Evolutionary conservation across 805 yeast genomes (phyloP).

Genomic region (Ogataea nitratoaversa): DNA sequence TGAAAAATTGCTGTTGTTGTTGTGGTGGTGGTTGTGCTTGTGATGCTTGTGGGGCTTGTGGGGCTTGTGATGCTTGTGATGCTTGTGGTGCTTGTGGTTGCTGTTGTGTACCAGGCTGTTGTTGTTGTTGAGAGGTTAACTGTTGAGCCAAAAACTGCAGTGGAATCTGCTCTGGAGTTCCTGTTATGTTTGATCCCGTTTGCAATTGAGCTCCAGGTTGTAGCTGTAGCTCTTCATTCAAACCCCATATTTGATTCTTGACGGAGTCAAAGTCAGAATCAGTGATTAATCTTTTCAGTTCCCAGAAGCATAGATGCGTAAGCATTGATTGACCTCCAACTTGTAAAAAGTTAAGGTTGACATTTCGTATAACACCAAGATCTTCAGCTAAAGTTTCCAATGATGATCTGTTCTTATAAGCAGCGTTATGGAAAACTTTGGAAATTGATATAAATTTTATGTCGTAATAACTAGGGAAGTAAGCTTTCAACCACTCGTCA

Average conservation of each 20-base stretch:
- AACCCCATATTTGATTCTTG: slow-evolving; percentile 30
- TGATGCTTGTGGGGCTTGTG: slow-evolving; percentile 3
- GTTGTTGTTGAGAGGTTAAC: slow-evolving; percentile 8
- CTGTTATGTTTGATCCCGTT: background rate
- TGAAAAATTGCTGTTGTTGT: slow-evolving; percentile 9
- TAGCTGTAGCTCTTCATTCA: slow-evolving; percentile 18
- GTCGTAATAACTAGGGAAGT: slow-evolving; percentile 81
- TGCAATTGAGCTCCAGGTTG: background rate
- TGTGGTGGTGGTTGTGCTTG: background rate
- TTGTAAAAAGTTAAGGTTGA: slow-evolving; percentile 43
- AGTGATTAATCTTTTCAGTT: slow-evolving; percentile 34
- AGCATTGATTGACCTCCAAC: slow-evolving; percentile 63
- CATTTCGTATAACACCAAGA: slow-evolving; percentile 59
- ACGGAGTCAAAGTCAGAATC: slow-evolving; percentile 15
- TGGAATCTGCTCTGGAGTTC: slow-evolving; percentile 6
- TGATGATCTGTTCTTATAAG: slow-evolving; percentile 34
- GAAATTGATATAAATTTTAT: slow-evolving; percentile 51
- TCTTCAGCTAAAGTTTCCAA: slow-evolving; percentile 69
- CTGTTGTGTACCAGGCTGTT: slow-evolving; percentile 6
- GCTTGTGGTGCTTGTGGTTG: slow-evolving; percentile 2
- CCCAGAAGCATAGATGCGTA: slow-evolving; percentile 62
- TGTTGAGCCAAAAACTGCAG: slow-evolving; percentile 5
- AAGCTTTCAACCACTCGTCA: slow-evolving; percentile 60
- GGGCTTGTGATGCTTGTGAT: slow-evolving; percentile 1
- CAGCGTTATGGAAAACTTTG: slow-evolving; percentile 17